A percentile compares a stretch with the other conserved stretches of the same genome.
phyloP scores from a whole-genome alignment of 2,329 filamentous ascomycete genomes.

The Colletotrichum sansevieriae region DNA sequence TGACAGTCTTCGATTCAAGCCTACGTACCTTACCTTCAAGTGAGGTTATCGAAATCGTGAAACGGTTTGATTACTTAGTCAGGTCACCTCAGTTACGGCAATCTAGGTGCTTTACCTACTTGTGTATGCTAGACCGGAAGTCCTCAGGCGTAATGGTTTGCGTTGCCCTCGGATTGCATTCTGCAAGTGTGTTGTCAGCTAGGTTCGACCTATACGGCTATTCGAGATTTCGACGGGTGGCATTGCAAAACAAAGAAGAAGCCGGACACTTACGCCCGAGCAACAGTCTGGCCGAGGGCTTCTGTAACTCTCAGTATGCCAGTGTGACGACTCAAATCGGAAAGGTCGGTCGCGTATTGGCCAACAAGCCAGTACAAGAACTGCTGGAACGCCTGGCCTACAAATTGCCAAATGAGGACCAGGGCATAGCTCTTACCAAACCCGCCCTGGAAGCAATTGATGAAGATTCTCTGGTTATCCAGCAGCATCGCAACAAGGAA shows the following conservation, averaged over 20 bases:
- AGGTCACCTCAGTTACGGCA: too few species aligned
- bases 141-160: slow-evolving; percentile 12
- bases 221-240: too few species aligned
- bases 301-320: slow-evolving; percentile 26
- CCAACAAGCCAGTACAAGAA: slow-evolving; percentile 31
- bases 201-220: neutral
- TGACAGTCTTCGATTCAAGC: too few species aligned
- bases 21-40: too few species aligned
- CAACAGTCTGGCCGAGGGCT: slow-evolving; percentile 24
- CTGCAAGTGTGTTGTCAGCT: neutral
- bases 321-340: slow-evolving; percentile 26
- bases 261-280: slow-evolving; percentile 17
- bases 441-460: slow-evolving; percentile 23
- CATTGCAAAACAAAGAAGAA: neutral
- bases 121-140: too few species aligned
- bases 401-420: slow-evolving; percentile 30
- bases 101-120: too few species aligned
- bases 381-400: slow-evolving; percentile 29
- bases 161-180: slow-evolving; percentile 32
- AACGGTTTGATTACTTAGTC: too few species aligned
- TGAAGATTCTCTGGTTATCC: slow-evolving; percentile 23
- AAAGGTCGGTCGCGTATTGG: slow-evolving; percentile 27
- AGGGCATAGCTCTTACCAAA: slow-evolving; percentile 27
- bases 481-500: slow-evolving; percentile 17
- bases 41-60: too few species aligned